Evolutionary conservation across 2,329 filamentous ascomycete genomes (phyloP), one percentile per base, ranked within the genome.

Genomic region (Clonostachys rosea): DNA sequence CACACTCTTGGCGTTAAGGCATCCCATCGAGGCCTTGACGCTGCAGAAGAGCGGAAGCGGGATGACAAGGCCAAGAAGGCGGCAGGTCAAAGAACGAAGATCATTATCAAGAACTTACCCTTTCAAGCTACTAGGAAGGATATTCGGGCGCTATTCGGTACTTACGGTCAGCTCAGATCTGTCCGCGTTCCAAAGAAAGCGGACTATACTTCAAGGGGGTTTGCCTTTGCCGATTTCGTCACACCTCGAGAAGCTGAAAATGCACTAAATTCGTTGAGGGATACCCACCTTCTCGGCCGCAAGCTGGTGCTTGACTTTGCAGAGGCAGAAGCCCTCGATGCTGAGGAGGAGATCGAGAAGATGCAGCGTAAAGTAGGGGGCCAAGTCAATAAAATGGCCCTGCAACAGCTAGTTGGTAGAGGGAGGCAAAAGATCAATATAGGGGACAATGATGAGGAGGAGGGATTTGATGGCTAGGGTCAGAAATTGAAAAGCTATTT

Each of bases 21-120:
- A 41, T 95, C 91, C 7, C 90, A 96, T 71, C 91, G 86, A 66
- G 89, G 87, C 17, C 76, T 84, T 49, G 91, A 97, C 69, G 90
- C 90, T 16, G 91, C 89, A 3, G 90, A 95, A 63, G 89, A 95
- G 68, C 82, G 88, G 54, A 83, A 87, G 53, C 86, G 86, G 55
- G 86, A 92, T 55, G 91, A 97, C 61, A 83, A 80, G 54, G 84
- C 86, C 44, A 95, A 91, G 76, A 95, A 92, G 67, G 71, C 81
- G 44, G 84, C 88, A 20, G 80, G 79, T 14, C 82, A 84, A 62
- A 81, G 83, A 55, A 96, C 91, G 43, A 97, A 97, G 78, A 87
- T 99, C 61, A 86, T 97, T 68, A 87, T 99, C 74, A 99, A 97
- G 76, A 99, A 99, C 73, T 73, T 99, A 67, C 92, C 94, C 17